Base-by-base conservation (phyloP, 2,329 filamentous ascomycete genomes). In the Aspergillus piperis region DNA sequence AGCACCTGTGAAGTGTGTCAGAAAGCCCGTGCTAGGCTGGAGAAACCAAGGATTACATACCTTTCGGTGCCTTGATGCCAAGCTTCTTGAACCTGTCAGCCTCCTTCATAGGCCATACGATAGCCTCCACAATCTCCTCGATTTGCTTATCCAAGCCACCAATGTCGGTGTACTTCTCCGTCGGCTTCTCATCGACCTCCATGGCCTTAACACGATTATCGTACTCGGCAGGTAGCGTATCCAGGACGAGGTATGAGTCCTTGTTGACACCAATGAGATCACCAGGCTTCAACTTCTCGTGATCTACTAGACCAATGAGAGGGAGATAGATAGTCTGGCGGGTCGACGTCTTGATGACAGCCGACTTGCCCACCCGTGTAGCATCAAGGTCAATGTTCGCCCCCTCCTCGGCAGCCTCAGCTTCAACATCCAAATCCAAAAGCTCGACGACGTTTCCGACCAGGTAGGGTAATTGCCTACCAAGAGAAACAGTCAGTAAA, bases 21-120 rank as follows among this genome's bases (percentile, higher is more conserved):
- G 50, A 44, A 32, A 6, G 10, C 8, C 41, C 41, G 32, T 15
- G n/a, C 17, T 17, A 47, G n/a, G n/a, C 21, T 15, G 39, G 23
- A 8, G 13, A 17, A 4, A 13, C 25, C 61, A 39, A 38, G 52
- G 30, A 54, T 38, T 58, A 70, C 80, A 63, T 86, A 97, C 95
- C 95, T 82, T 99, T 99, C 13, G 95, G 95, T 42, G 95, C 94
- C 82, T 99, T 99, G 84, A 99, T 99, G 69, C 95, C 95, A 72
- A 99, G 97, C 85, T 97, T 98, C 86, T 97, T 98, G 83, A 99
- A 99, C 19, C 94, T 87, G 70, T 99, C 96, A 1, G 95, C 93
- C 81, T 99, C 94, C 85, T 98, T 98, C 95, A 99, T 99, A 2
- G 95, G 95, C 94, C 94, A 98, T 30, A 99, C 95, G 53, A 99